phyloP scores from a whole-genome alignment of 78 protist genomes.

The Protostelium mycophagum region DNA sequence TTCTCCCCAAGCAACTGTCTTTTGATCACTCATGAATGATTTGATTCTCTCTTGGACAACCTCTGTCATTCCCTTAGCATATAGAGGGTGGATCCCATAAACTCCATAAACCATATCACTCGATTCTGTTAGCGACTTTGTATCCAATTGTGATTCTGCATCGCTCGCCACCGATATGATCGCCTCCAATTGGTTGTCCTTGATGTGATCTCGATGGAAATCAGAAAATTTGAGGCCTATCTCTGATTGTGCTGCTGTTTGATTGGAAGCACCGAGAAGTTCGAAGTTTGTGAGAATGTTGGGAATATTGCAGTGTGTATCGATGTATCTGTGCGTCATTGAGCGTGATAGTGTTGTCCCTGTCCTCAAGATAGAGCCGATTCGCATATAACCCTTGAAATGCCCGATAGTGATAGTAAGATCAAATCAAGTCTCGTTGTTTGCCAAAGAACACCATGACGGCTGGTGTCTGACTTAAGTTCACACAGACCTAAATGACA shows the following conservation, averaged over 20 bases:
- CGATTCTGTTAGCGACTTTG: background rate
- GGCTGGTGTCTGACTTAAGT: too few species aligned
- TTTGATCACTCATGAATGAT: constrained; percentile 15
- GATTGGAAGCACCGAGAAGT: background rate
- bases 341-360: too few species aligned
- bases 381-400: too few species aligned
- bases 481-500: too few species aligned
- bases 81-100: background rate
- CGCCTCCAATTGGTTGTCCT: background rate
- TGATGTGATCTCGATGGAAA: background rate
- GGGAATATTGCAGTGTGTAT: background rate
- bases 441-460: too few species aligned
- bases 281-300: background rate
- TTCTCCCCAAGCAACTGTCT: constrained; percentile 77
- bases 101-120: background rate
- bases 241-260: background rate
- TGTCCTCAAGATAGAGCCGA: too few species aligned
- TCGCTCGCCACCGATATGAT: background rate
- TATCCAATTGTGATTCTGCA: background rate
- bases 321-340: background rate
- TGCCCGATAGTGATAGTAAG: too few species aligned
- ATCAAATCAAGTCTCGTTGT: too few species aligned
- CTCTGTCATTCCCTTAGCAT: background rate
- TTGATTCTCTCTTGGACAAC: background rate
- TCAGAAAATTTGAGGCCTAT: background rate